A percentile compares a stretch with the other conserved stretches of the same genome.
Evolutionary conservation across 768 basidiomycete species (phyloP).

Genomic region (Boletus rufocinnamomeus): DNA sequence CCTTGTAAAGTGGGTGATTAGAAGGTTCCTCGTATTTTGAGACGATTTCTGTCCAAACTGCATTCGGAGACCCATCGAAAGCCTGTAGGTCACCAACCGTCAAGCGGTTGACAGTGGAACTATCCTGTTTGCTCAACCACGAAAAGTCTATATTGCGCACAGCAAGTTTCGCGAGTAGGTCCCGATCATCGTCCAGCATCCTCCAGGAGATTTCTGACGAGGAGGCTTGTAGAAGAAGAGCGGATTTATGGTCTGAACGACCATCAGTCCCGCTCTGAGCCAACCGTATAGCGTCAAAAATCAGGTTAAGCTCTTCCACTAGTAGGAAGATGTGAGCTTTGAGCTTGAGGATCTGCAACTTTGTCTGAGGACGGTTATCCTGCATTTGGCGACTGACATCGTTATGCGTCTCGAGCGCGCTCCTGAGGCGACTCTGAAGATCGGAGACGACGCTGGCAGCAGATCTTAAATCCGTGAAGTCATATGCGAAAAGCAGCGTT

Average conservation of each 20-base stretch:
- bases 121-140: constrained; percentile 86
- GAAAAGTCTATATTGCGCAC: constrained; percentile 75
- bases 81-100: constrained; percentile 77
- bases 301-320: constrained; percentile 75
- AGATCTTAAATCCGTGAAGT: constrained; percentile 75
- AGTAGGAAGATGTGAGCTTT: constrained; percentile 72
- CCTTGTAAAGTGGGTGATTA: constrained; percentile 73
- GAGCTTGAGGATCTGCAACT: constrained; percentile 62
- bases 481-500: constrained; percentile 82
- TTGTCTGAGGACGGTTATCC: constrained; percentile 40
- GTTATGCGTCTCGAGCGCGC: constrained; percentile 52
- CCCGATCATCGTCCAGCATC: constrained; percentile 75
- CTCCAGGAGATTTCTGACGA: constrained; percentile 90
- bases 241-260: constrained; percentile 72
- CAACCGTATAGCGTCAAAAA: constrained; percentile 85
- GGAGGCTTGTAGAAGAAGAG: constrained; percentile 76
- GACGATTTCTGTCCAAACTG: constrained; percentile 86
- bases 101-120: constrained; percentile 79
- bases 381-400: constrained; percentile 40
- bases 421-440: constrained; percentile 74
- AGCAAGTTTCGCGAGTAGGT: constrained; percentile 84
- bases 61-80: constrained; percentile 81
- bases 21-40: constrained; percentile 72
- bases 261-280: constrained; percentile 76
- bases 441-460: constrained; percentile 71